Evolutionary conservation across 305 asterid species (phyloP).

Genomic region (Rubia occidens): DNA sequence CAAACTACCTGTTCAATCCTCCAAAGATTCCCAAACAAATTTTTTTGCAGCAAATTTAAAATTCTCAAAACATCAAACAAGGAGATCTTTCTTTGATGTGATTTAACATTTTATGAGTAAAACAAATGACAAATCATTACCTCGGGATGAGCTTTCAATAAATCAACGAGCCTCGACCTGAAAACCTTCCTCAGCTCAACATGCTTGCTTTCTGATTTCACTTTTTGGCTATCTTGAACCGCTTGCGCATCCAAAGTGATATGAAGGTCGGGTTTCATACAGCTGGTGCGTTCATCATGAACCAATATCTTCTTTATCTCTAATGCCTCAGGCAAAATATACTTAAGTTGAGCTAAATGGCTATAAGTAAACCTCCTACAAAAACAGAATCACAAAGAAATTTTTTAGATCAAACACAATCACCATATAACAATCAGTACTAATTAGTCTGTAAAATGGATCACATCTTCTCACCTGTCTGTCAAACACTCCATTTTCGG

Average conservation of each 20-base stretch:
- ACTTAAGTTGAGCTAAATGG: constrained; percentile 18
- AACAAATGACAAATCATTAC: constrained; percentile 27
- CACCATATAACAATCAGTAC: neutral
- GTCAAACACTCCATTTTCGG: neutral
- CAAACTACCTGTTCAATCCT: neutral
- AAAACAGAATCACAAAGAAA: too few relatives aligned
- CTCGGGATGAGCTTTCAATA: constrained; percentile 56
- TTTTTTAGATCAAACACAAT: too few relatives aligned
- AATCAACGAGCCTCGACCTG: constrained; percentile 42
- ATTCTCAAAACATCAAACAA: neutral
- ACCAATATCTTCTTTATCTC: constrained; percentile 49
- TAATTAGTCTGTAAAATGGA: neutral
- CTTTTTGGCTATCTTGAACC: constrained; percentile 28
- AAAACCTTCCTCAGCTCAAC: constrained; percentile 53
- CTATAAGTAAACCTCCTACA: too few relatives aligned
- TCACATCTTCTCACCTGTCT: neutral
- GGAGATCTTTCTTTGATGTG: neutral
- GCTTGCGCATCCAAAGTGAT: constrained; percentile 22
- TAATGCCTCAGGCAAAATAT: constrained; percentile 73
- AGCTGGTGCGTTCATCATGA: constrained; percentile 56
- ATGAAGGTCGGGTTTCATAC: constrained; percentile 67
- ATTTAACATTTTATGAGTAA: neutral
- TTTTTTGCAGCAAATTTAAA: neutral
- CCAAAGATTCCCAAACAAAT: neutral
- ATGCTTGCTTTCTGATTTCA: constrained; percentile 37